phyloP scores from a whole-genome alignment of 2,329 filamentous ascomycete genomes.

The Sclerotinia minor region DNA sequence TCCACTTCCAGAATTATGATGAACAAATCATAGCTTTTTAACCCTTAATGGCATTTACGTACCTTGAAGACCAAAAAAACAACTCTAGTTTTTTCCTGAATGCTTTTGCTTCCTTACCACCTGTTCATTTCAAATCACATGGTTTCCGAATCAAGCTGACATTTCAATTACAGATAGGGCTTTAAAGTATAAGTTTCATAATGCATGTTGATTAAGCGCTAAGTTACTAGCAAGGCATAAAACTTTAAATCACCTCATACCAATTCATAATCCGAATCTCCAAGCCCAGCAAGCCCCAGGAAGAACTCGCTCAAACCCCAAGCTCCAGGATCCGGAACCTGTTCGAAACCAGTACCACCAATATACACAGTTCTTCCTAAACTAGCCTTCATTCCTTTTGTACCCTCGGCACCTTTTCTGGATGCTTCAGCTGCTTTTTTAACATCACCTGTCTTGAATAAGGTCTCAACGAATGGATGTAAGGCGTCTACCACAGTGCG shows the following conservation, averaged over 20 bases:
- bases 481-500: constrained; percentile 88
- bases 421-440: constrained; percentile 74
- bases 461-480: constrained; percentile 77
- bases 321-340: constrained; percentile 77
- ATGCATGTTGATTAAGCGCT: background rate
- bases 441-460: constrained; percentile 65
- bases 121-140: constrained; percentile 12
- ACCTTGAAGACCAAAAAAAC: constrained; percentile 26
- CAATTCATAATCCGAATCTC: constrained; percentile 40
- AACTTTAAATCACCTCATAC: constrained; percentile 30
- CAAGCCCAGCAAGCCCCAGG: constrained; percentile 64
- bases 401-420: constrained; percentile 73
- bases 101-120: background rate
- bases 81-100: constrained; percentile 26
- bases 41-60: constrained; percentile 23
- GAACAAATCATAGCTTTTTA: constrained; percentile 26
- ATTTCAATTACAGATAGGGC: background rate
- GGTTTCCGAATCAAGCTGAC: background rate
- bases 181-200: background rate
- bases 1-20: constrained; percentile 4
- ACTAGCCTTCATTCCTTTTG: constrained; percentile 89
- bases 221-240: constrained; percentile 5
- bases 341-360: constrained; percentile 70
- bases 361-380: constrained; percentile 83
- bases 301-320: constrained; percentile 78